These are phyloP conservation scores for Terfezia claveryi DNA, from an alignment of 495 filamentous ascomycete genomes.

Conservation along the genomic window DNA sequence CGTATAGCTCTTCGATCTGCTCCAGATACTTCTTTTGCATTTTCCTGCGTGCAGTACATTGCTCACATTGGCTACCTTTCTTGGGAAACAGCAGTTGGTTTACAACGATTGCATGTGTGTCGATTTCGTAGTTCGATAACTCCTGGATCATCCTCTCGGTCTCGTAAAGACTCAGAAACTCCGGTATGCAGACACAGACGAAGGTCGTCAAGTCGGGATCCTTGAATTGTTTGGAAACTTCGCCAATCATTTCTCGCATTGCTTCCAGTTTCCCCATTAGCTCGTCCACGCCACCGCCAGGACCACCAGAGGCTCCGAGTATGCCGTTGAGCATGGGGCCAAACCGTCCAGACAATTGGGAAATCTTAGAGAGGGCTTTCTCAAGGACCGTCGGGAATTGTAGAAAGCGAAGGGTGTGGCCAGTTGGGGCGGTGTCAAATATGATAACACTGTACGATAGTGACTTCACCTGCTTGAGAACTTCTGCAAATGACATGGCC, in stretches of 20 bases:
- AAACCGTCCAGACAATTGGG: slow-evolving; percentile 79
- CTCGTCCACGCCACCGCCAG: slow-evolving; percentile 69
- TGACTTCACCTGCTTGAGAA: slow-evolving; percentile 98
- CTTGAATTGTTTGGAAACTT: slow-evolving; percentile 97
- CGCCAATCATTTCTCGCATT: slow-evolving; percentile 72
- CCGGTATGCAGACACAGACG: slow-evolving; percentile 93
- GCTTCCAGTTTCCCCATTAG: slow-evolving; percentile 85
- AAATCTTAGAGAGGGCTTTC: slow-evolving; percentile 91
- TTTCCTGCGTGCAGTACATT: slow-evolving; percentile 82
- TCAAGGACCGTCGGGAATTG: slow-evolving; percentile 97
- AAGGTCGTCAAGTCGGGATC: slow-evolving; percentile 90
- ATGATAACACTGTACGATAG: slow-evolving; percentile 96
- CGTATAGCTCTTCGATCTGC: slow-evolving; percentile 95
- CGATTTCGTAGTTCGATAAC: slow-evolving; percentile 76
- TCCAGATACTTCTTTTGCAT: slow-evolving; percentile 99
- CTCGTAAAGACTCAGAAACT: slow-evolving; percentile 94
- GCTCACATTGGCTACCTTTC: slow-evolving; percentile 65
- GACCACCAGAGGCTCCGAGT: slow-evolving; percentile 54
- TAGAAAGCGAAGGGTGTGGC: slow-evolving; percentile 94
- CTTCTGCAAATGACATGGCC: slow-evolving; percentile 98
- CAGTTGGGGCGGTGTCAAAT: slow-evolving; percentile 98
- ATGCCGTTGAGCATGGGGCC: slow-evolving; percentile 89
- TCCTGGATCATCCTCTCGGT: slow-evolving; percentile 99
- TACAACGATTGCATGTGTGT: slow-evolving; percentile 92
- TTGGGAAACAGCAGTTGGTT: slow-evolving; percentile 94